Evolutionary conservation across 192 early-diverging fungal species (phyloP).

Genomic region (Lobosporangium transversale): DNA sequence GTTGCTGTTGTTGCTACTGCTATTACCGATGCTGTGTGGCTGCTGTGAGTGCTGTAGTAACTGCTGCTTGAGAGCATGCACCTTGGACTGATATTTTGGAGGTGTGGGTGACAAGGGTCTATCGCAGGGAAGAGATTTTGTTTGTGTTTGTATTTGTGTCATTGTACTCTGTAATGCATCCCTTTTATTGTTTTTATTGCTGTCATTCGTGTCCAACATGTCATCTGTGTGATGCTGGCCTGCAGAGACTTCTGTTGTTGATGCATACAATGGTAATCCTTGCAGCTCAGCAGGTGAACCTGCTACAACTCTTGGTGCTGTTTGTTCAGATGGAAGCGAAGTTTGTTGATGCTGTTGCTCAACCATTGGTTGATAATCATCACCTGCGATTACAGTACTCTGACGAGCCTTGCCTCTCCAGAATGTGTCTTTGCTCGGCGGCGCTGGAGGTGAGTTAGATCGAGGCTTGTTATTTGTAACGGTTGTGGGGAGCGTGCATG

Average conservation of each 20-base stretch:
- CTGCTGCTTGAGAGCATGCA: background rate
- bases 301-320: no score
- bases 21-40: background rate
- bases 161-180: background rate
- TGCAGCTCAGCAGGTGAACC: background rate
- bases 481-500: background rate
- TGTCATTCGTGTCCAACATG: slow-evolving; percentile 1
- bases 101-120: background rate
- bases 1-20: slow-evolving; percentile 4
- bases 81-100: no score
- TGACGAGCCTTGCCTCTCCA: slow-evolving; percentile 25
- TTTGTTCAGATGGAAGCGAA: background rate
- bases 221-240: background rate
- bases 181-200: background rate
- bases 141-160: background rate
- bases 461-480: background rate
- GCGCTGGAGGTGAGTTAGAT: slow-evolving; percentile 16
- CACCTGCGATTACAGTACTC: slow-evolving; percentile 11
- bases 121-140: background rate
- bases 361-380: slow-evolving; percentile 8
- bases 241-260: background rate
- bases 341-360: background rate
- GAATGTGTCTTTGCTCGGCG: slow-evolving; percentile 41
- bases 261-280: background rate
- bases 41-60: background rate